Percentiles rank a stretch among this genome's conserved stretches.
These are phyloP conservation scores for Coriolopsis trogii DNA, from an alignment of 1,284 basidiomycete genomes.

Conservation along the genomic window DNA sequence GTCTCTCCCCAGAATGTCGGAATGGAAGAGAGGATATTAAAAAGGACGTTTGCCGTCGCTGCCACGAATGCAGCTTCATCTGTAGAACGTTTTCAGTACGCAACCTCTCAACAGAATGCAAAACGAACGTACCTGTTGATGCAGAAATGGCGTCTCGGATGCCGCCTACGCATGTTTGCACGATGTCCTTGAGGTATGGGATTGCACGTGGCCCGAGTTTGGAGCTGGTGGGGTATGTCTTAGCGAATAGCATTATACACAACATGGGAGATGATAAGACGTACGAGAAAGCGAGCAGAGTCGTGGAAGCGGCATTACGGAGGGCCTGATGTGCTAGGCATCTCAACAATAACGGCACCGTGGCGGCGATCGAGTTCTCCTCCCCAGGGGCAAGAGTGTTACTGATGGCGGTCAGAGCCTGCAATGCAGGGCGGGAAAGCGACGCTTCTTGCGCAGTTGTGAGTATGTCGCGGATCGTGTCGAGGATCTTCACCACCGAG, in stretches of 20 bases:
- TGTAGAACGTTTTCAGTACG: not conserved
- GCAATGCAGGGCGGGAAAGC: conserved; percentile 51
- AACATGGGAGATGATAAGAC: conserved; percentile 27
- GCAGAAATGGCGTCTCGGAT: conserved; percentile 44
- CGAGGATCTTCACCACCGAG: conserved; percentile 54
- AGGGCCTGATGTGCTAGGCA: conserved; percentile 44
- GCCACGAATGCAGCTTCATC: conserved; percentile 29
- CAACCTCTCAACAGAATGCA: not conserved
- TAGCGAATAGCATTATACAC: not conserved
- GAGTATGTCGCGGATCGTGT: conserved; percentile 52
- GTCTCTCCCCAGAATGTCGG: conserved; percentile 71
- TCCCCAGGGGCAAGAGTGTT: conserved; percentile 64
- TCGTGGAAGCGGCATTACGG: conserved; percentile 48
- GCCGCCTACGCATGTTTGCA: conserved; percentile 57
- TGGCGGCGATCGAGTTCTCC: conserved; percentile 60
- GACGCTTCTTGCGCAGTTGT: conserved; percentile 41
- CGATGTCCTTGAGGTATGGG: conserved; percentile 78
- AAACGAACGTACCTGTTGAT: conserved; percentile 30
- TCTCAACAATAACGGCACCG: conserved; percentile 60
- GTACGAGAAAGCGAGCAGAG: conserved; percentile 65
- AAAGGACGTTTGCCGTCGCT: conserved; percentile 52
- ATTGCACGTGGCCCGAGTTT: conserved; percentile 88
- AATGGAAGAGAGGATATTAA: conserved; percentile 58
- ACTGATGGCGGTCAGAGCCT: conserved; percentile 62
- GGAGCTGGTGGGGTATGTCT: conserved; percentile 42